Base-by-base conservation (phyloP, 805 yeast genomes). In the Pichia occidentalis region DNA sequence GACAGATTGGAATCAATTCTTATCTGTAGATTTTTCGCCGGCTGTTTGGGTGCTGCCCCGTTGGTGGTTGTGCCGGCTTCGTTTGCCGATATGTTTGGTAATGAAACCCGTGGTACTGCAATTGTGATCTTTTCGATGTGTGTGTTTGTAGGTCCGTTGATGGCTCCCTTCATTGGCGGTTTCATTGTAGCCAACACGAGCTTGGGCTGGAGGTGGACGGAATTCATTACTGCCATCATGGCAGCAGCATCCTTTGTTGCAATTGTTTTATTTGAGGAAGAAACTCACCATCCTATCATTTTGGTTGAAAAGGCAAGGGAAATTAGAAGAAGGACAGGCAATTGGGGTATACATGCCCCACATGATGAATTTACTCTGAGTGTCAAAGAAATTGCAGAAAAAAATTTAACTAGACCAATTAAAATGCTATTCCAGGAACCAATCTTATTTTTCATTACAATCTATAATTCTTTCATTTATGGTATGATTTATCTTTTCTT, bases 201-300 rank as follows among this genome's bases (percentile, higher is more conserved):
- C 39, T 63, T 86, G 29, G 85, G 86, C 13, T 85, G 95, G 94
- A 68, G 95, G 54, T 85, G 94, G 95, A 71, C 84, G 10, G 70
- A 68, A 46, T 85, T 84, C 57, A 62, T 85, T 40, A 69, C 79
- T 2, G 90, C 84, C 44, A 76, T 83, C 39, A 57, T 80, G 56
- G 71, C 71, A 14, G 61, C 67, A 3, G 57, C 71, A 4, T 46
- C 54, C 9, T 40, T 54, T 13, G 51, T 69, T 1, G 42, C 62
- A 11, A 55, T 67, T 14, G 40, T 65, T 0, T 48, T 81, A n/a
- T 65, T 75, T 40, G 64, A 64, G 42, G 70, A 68, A 37, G 95
- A 85, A 60, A 75, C 86, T 1, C 86, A 83, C 53, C 83, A 79
- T 47, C 85, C 87, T 13, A 65, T 76, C 9, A 67, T 85, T 36